Evolutionary conservation across 2,329 filamentous ascomycete species (phyloP).

Genomic region (Botrytis porri): DNA sequence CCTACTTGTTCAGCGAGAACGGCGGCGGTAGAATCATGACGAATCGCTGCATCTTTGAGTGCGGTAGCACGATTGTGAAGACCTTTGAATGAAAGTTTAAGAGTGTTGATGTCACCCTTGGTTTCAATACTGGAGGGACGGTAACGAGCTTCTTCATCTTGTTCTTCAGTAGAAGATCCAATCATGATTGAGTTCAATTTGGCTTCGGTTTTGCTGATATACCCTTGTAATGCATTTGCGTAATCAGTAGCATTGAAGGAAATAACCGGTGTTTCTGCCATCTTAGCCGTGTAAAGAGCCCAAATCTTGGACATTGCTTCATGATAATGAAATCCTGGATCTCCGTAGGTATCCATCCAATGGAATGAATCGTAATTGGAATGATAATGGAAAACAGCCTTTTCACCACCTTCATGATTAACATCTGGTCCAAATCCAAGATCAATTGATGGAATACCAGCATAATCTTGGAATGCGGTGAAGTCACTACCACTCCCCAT

Average conservation of each 20-base stretch:
- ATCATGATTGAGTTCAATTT: conserved; percentile 32
- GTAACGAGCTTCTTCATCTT: conserved; percentile 33
- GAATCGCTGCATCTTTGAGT: conserved; percentile 28
- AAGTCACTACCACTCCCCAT: conserved; percentile 67
- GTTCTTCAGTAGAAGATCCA: conserved; percentile 28
- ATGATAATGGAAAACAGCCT: conserved; percentile 72
- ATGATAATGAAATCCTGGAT: conserved; percentile 62
- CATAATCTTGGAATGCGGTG: conserved; percentile 62
- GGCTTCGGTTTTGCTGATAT: conserved; percentile 34
- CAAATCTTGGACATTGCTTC: conserved; percentile 54
- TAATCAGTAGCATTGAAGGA: conserved; percentile 50
- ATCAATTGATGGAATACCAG: conserved; percentile 52
- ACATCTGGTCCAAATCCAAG: conserved; percentile 49
- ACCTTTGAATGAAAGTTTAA: conserved; percentile 33
- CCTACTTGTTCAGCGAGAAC: conserved; percentile 44
- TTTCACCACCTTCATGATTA: conserved; percentile 22
- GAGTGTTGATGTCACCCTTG: conserved; percentile 26
- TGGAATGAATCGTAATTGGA: conserved; percentile 80
- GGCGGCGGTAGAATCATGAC: conserved; percentile 35
- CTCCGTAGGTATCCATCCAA: conserved; percentile 80
- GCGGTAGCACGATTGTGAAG: conserved; percentile 32
- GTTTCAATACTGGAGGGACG: conserved; percentile 26
- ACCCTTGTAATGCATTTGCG: conserved; percentile 35
- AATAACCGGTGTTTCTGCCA: conserved; percentile 51
- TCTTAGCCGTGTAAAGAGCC: conserved; percentile 48